Conservation (phyloP, 1,284 basidiomycete species). For the Pascua sp. region DNA sequence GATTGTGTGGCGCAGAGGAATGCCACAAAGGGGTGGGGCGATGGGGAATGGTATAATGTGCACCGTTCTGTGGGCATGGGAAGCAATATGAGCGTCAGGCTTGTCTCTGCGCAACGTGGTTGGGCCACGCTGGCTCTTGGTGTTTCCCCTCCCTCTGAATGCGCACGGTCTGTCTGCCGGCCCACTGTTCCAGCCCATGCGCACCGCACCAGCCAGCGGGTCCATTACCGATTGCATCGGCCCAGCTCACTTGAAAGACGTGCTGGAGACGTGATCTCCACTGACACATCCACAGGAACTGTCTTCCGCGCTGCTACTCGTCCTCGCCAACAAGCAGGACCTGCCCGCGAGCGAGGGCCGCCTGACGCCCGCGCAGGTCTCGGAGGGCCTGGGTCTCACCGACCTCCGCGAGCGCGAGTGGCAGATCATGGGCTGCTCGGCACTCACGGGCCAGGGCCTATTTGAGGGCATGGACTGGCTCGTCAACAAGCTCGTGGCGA, state of each 20-base stretch:
- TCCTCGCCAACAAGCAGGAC: constrained; percentile 56
- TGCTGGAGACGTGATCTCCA: not conserved
- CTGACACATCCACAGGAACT: constrained; percentile 35
- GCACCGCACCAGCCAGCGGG: no score
- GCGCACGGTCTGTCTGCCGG: no score
- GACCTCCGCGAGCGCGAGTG: constrained; percentile 53
- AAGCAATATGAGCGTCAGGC: no score
- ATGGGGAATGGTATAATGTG: no score
- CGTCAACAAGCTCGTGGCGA: constrained; percentile 34
- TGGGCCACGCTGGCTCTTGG: no score
- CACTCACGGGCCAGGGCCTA: constrained; percentile 47
- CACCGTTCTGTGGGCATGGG: no score
- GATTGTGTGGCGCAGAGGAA: not conserved
- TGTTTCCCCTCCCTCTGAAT: no score
- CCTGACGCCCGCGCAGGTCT: constrained; percentile 53
- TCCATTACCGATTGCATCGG: no score
- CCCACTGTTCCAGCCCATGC: no score
- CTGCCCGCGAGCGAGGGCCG: constrained; percentile 44
- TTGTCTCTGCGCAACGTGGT: no score
- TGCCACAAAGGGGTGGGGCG: not conserved
- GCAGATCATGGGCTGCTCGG: constrained; percentile 56
- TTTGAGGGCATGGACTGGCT: constrained; percentile 50
- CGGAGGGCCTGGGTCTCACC: constrained; percentile 52
- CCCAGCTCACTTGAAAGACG: no score
- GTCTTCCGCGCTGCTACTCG: constrained; percentile 49